Evolutionary conservation across 345 rosid genomes (phyloP).

Genomic region (Jatropha curcas): DNA sequence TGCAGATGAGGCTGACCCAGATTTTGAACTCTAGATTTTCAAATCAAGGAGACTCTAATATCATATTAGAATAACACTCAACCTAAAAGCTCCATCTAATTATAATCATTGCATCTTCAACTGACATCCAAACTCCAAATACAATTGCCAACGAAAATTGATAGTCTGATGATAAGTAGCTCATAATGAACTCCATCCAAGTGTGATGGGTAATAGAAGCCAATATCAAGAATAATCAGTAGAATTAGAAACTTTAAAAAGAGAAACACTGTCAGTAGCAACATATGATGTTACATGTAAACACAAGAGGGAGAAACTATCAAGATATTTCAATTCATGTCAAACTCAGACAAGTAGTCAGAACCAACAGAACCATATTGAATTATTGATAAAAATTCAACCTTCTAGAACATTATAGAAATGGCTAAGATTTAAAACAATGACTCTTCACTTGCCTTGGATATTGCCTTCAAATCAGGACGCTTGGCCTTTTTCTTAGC

Average conservation of each 20-base stretch:
- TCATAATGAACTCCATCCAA: too few species aligned
- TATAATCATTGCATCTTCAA: not conserved
- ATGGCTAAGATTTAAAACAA: not conserved
- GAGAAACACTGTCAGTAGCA: not conserved
- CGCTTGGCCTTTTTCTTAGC: slow-evolving; percentile 46
- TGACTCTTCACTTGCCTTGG: slow-evolving; percentile 57
- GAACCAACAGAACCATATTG: not conserved
- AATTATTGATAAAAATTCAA: not conserved
- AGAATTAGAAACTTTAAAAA: not conserved
- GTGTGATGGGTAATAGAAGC: not conserved
- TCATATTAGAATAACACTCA: not conserved
- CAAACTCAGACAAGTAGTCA: not conserved
- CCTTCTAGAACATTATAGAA: not conserved
- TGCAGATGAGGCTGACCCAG: not conserved
- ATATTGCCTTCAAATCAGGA: slow-evolving; percentile 78
- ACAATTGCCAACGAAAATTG: too few species aligned
- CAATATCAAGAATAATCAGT: not conserved
- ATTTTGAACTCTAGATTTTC: not conserved
- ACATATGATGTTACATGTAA: not conserved
- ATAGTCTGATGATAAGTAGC: too few species aligned
- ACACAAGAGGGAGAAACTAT: not conserved
- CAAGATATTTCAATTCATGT: not conserved
- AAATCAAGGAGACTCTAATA: not conserved
- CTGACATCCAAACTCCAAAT: not conserved
- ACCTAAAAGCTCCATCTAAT: not conserved